Base-by-base conservation (phyloP, 2,329 filamentous ascomycete species). In the Chaetomium olivaceum region DNA sequence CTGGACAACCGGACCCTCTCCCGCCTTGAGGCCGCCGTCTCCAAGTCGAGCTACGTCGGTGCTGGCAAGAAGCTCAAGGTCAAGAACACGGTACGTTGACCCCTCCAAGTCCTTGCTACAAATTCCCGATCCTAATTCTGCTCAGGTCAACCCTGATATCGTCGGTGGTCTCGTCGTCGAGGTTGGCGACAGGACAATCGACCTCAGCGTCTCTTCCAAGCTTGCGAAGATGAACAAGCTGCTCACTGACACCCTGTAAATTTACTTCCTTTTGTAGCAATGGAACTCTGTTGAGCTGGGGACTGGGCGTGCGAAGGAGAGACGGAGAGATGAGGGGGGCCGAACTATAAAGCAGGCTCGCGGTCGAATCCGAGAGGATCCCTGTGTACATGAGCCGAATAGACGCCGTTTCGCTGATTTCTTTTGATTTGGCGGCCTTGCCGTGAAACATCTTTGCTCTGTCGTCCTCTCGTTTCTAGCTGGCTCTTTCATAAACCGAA, bases 141-240 rank as follows among this genome's bases (percentile, higher is more conserved):
- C 57, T 4, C 57, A 93, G 91, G 91, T 98, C 80, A 95, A 97
- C 87, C 87, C 94, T 68, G 94, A 98, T 66, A 94, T 99, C 77
- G 82, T 96, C 72, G 95, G 95, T 72, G 95, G 95, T 69, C 89
- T 99, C 73, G 82, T 99, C 72, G 94, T 99, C 77, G 94, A 98
- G 84, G 91, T 98, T 73, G 94, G 93, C 76, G 94, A 98, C 86
- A 91, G 94, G 78, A 98, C 94, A 79, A 97, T 99, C 78, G 95
- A 99, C 82, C 90, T 97, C 74, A 95, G 91, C 81, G 93, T 99
- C 76, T 94, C 94, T 58, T 85, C 91, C 79, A 96, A 94, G 87
- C 90, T 99, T 81, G 87, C 91, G 80, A 96, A 93, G 89, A 92
- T 99, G 88, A 99, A 99, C 92, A 99, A 98, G 90, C 89, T 97